Base-by-base conservation (phyloP, 2,329 filamentous ascomycete species). In the Curvularia verruculosa region DNA sequence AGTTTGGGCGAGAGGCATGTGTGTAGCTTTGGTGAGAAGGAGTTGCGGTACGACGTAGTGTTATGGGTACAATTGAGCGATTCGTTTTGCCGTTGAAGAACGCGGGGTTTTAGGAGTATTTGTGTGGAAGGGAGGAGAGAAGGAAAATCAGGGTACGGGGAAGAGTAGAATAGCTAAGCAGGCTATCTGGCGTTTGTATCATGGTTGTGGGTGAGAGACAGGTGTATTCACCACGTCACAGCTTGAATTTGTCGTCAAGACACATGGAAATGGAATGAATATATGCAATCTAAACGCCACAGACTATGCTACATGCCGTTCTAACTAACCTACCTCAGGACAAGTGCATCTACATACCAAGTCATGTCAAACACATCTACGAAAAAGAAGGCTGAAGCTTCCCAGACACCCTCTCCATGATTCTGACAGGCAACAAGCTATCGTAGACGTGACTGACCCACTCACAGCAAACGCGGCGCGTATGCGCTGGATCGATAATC, bases 401-500 rank as follows among this genome's bases (percentile, higher is more conserved):
- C 26, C 75, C 76, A 36, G 73, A 66, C 24, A 73, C 67, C 58
- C 80, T 73, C 54, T 80, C 73, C 68, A 78, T 70, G 40, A 86
- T 64, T 57, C 84, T 76, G 60, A 82, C 76, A 39, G 78, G 78
- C 70, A 86, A 71, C 54, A 85, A 72, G n/a, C 71, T 75, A 39
- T 82, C 79, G 70, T 86, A 88, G 24, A 86, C 78, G 72, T 86
- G 82, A 52, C 69, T 75, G 3, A 80, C 73, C 86, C 86, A 88
- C 34, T 81, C 78, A 58, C 79, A 83, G 36, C 83, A 81, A 8
- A 87, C 72, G n/a, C 72, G 70, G 49, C 86, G 78, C 3, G 86
- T 88, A 56, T 81, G 78, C 29, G 83, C 84, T 4, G 85, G 86
- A 73, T 88, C 86, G 39, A 88, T 83, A 44, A 88, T 87, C 70